These are phyloP conservation scores for Salvia sclarea DNA, from an alignment of 305 asterid genomes.

Conservation along the genomic window DNA sequence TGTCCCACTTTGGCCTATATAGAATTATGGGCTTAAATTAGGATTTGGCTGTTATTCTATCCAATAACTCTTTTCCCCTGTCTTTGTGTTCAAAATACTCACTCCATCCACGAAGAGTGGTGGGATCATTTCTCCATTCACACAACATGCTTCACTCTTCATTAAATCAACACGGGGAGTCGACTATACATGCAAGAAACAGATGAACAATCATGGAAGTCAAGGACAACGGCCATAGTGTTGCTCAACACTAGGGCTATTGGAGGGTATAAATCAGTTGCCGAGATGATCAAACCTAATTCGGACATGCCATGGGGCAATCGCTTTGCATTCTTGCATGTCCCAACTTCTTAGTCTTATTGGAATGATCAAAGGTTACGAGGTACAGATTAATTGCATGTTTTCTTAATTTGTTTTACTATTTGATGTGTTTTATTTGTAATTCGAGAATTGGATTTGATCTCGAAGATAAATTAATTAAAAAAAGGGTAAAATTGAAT, in stretches of 20 bases:
- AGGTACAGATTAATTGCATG: conserved; percentile 36
- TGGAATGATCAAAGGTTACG: conserved; percentile 48
- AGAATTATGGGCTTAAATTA: too few species aligned
- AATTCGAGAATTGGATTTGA: background rate
- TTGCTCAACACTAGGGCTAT: conserved; percentile 62
- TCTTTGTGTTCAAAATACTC: too few species aligned
- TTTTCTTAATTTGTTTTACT: too few species aligned
- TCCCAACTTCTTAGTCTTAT: conserved; percentile 48
- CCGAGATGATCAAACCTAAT: conserved; percentile 60
- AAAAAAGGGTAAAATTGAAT: too few species aligned
- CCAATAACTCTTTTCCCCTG: background rate
- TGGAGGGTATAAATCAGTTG: conserved; percentile 62
- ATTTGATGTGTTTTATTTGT: too few species aligned
- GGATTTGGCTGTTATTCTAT: too few species aligned
- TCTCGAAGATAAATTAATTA: too few species aligned
- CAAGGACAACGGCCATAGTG: conserved; percentile 51
- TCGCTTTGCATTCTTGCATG: conserved; percentile 55
- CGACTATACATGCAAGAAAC: conserved; percentile 61
- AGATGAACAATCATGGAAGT: conserved; percentile 29
- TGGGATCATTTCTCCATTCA: too few species aligned
- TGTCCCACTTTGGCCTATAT: too few species aligned
- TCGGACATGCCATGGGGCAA: conserved; percentile 69
- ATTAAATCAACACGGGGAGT: conserved; percentile 37
- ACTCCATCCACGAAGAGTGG: too few species aligned
- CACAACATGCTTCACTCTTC: too few species aligned